Evolutionary conservation across 2,329 filamentous ascomycete genomes (phyloP).

Genomic region (Dothiorella sarmentorum): DNA sequence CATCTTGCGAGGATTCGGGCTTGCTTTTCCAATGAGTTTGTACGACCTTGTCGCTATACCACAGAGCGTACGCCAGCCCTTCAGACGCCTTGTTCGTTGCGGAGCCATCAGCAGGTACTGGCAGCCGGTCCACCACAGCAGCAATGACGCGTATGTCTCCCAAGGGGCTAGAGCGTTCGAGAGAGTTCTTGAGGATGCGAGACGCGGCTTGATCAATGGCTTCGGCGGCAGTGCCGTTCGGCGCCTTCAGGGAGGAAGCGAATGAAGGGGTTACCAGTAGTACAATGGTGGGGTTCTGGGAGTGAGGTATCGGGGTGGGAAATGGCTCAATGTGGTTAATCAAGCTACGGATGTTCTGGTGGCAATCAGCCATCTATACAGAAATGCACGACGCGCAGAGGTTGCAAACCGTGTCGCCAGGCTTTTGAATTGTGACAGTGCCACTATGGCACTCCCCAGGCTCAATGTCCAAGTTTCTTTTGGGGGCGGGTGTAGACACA

Average conservation of each 20-base stretch:
- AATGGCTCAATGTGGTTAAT: background rate
- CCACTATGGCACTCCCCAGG: background rate
- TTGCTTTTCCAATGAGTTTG: background rate
- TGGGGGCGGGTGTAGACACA: background rate
- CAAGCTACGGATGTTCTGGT: background rate
- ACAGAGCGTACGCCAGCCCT: constrained; percentile 32
- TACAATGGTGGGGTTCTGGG: background rate
- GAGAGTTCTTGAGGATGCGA: background rate
- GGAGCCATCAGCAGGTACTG: constrained; percentile 23
- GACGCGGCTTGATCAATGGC: background rate
- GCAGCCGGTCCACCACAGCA: constrained; percentile 39
- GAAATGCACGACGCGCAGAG: background rate
- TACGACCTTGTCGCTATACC: background rate
- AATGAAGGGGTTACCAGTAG: constrained; percentile 3
- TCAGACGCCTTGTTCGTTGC: constrained; percentile 28
- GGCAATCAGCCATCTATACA: background rate
- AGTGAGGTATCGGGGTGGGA: background rate
- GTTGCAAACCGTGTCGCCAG: background rate
- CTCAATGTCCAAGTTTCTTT: background rate
- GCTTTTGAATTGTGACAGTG: background rate
- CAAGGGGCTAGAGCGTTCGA: background rate
- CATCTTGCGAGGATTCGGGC: background rate
- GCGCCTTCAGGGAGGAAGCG: background rate
- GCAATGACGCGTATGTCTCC: constrained; percentile 17
- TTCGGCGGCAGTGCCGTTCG: background rate